phyloP scores from a whole-genome alignment of 768 basidiomycete species.

The Panaeolus papilionaceus region DNA sequence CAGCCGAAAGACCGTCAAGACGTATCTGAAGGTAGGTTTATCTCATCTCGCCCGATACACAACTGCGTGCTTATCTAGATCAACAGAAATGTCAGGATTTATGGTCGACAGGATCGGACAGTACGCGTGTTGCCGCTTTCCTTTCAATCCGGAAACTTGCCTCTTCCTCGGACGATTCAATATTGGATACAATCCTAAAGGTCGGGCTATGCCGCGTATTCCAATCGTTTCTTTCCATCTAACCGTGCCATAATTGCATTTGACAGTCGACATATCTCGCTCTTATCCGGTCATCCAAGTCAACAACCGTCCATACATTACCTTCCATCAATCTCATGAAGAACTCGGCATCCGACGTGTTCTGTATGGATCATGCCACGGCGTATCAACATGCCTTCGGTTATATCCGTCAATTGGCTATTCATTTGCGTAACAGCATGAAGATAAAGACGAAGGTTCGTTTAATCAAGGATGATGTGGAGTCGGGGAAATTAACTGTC shows the following conservation, averaged over 20 bases:
- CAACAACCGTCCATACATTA: conserved; percentile 85
- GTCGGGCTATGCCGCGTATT: conserved; percentile 43
- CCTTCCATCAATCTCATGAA: conserved; percentile 97
- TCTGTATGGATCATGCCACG: conserved; percentile 72
- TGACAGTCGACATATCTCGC: conserved; percentile 85
- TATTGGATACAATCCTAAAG: conserved; percentile 88
- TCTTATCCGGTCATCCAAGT: conserved; percentile 82
- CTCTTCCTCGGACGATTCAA: conserved; percentile 75
- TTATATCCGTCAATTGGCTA: conserved; percentile 93
- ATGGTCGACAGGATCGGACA: conserved; percentile 86
- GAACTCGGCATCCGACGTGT: conserved; percentile 94
- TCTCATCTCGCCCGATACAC: not conserved
- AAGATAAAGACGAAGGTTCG: conserved; percentile 84
- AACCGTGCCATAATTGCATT: not conserved
- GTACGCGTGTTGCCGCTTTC: conserved; percentile 84
- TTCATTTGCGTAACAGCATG: conserved; percentile 91
- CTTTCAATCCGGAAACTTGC: conserved; percentile 84
- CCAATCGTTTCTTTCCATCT: not conserved
- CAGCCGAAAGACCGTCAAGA: conserved; percentile 84
- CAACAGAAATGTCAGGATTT: conserved; percentile 78
- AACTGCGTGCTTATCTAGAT: conserved; percentile 19
- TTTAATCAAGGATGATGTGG: conserved; percentile 4
- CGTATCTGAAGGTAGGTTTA: conserved; percentile 78
- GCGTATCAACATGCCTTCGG: conserved; percentile 96
- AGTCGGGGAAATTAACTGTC: conserved; percentile 16